Evolutionary conservation across 2,329 filamentous ascomycete species (phyloP).

Genomic region (Ceratocystis colombiana): DNA sequence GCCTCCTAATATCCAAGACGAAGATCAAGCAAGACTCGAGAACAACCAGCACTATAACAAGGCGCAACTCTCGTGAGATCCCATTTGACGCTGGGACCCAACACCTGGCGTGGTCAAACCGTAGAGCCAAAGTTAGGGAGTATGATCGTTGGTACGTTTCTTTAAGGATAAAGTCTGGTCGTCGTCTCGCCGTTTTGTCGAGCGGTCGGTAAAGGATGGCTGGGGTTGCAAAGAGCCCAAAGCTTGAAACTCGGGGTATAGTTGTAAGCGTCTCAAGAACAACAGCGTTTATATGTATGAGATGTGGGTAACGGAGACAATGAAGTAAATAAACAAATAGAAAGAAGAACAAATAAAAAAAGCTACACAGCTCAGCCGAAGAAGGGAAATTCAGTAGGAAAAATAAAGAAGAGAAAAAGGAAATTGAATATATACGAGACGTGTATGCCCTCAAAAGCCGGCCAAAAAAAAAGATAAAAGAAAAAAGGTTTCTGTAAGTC

Average conservation of each 20-base stretch:
- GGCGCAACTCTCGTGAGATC: background rate
- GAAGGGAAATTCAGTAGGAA: background rate
- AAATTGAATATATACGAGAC: background rate
- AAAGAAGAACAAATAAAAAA: background rate
- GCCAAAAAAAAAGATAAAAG: background rate
- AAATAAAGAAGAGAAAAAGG: constrained; percentile 6
- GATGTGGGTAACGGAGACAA: background rate
- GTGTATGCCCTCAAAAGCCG: constrained; percentile 7
- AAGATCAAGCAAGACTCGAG: background rate
- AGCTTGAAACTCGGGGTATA: constrained; percentile 7
- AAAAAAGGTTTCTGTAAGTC: background rate
- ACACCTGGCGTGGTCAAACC: background rate
- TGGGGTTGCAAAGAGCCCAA: background rate
- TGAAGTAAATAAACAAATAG: background rate
- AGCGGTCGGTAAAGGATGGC: background rate
- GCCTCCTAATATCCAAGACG: background rate
- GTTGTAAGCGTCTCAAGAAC: constrained; percentile 8
- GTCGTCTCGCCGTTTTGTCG: background rate
- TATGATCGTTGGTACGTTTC: background rate
- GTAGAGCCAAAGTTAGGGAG: background rate
- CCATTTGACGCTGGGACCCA: background rate
- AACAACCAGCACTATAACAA: background rate
- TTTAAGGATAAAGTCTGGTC: background rate
- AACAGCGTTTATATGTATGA: background rate
- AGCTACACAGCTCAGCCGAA: background rate